phyloP scores from a whole-genome alignment of 257 asterid species.

The Fraxinus excelsior region DNA sequence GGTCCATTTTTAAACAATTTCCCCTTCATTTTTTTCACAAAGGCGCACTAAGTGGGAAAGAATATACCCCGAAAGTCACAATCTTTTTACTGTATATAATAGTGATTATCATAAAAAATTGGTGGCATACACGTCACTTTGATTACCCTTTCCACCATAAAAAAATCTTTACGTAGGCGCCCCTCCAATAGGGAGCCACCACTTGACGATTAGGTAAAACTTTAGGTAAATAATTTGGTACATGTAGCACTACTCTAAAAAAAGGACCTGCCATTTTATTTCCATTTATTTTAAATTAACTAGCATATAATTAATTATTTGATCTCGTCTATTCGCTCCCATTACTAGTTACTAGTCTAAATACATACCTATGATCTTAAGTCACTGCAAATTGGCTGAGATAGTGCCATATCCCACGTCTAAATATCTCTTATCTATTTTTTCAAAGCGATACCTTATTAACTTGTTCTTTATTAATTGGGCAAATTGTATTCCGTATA shows the following conservation, averaged over 20 bases:
- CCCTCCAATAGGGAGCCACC: too few species aligned
- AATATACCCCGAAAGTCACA: not conserved
- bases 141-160: conserved; percentile 15
- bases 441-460: not conserved
- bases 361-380: not conserved
- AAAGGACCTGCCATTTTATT: conserved; percentile 23
- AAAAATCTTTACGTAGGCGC: too few species aligned
- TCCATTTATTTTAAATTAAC: not conserved
- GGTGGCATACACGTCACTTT: conserved; percentile 40
- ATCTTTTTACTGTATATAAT: not conserved
- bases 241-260: too few species aligned
- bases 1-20: not conserved
- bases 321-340: not conserved
- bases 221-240: too few species aligned
- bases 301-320: not conserved
- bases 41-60: not conserved
- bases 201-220: too few species aligned
- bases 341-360: not conserved
- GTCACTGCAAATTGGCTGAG: not conserved
- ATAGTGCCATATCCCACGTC: conserved; percentile 20
- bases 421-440: not conserved
- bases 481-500: too few species aligned
- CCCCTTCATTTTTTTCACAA: not conserved
- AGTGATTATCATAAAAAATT: conserved; percentile 13
- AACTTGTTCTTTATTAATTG: too few species aligned